phyloP scores from a whole-genome alignment of 805 yeast genomes.

The Nakazawaea holstii region DNA sequence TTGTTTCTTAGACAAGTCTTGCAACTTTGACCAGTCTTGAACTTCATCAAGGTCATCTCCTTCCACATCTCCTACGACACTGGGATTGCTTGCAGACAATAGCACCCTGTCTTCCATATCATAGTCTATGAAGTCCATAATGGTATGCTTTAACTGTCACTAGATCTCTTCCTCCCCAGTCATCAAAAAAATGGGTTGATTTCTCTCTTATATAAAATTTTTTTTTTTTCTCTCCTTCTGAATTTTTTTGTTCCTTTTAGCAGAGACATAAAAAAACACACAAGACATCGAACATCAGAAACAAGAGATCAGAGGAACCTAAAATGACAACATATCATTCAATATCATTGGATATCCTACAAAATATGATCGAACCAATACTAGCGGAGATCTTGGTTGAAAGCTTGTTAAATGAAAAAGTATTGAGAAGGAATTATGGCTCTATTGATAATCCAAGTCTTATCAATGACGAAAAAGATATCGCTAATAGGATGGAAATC shows the following conservation, averaged over 20 bases:
- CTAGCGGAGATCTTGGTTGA: constrained; percentile 26
- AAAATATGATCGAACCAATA: constrained; percentile 27
- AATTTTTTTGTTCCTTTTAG: not conserved
- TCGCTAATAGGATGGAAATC: constrained; percentile 25
- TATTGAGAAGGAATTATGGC: constrained; percentile 26
- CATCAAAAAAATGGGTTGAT: not conserved
- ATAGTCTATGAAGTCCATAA: constrained; percentile 4
- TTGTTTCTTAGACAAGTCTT: constrained; percentile 16
- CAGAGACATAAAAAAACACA: not conserved
- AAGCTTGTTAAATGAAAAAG: constrained; percentile 24
- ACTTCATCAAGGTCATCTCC: constrained; percentile 36
- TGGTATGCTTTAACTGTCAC: not conserved
- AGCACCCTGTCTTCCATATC: constrained; percentile 3
- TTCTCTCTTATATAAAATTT: not conserved
- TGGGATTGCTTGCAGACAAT: not conserved
- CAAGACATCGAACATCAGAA: constrained; percentile 4
- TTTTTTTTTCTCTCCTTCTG: not conserved
- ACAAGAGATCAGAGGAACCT: constrained; percentile 9
- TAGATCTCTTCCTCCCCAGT: not conserved
- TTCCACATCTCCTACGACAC: constrained; percentile 17
- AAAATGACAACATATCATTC: constrained; percentile 23
- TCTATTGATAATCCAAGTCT: constrained; percentile 19
- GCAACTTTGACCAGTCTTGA: constrained; percentile 47
- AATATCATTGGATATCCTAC: constrained; percentile 23
- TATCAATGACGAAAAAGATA: constrained; percentile 21